A percentile compares a stretch with the other conserved stretches of the same genome.
Conservation (phyloP, 495 filamentous ascomycete species). For the Daldinia caldariorum region DNA sequence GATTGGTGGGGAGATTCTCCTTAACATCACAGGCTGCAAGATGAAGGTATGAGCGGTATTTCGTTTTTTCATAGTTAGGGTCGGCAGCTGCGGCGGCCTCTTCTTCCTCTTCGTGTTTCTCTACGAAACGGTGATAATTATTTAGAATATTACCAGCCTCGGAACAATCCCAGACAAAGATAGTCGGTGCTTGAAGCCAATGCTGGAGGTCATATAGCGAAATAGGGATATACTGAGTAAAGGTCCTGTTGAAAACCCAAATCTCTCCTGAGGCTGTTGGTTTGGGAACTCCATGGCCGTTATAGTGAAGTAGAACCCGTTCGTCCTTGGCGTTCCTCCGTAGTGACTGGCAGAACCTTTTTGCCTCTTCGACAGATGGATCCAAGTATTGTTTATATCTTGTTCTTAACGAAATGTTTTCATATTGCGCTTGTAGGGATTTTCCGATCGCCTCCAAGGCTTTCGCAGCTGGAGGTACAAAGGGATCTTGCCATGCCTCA, state of each 20-base stretch:
- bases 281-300: constrained; percentile 97
- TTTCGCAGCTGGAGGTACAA: constrained; percentile 78
- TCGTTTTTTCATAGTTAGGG: constrained; percentile 74
- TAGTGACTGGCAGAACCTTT: constrained; percentile 90
- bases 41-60: constrained; percentile 78
- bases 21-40: constrained; percentile 88
- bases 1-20: constrained; percentile 97
- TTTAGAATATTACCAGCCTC: constrained; percentile 94
- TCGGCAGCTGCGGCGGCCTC: constrained; percentile 75
- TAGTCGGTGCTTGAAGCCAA: constrained; percentile 93
- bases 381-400: constrained; percentile 97
- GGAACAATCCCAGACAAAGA: constrained; percentile 98
- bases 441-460: constrained; percentile 95
- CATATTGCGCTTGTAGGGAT: constrained; percentile 92
- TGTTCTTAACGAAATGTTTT: constrained; percentile 90
- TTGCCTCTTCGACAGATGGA: constrained; percentile 95
- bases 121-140: constrained; percentile 92
- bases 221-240: constrained; percentile 98
- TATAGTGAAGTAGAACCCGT: constrained; percentile 95
- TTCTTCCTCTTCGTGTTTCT: constrained; percentile 91
- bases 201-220: constrained; percentile 94
- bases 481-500: constrained; percentile 97
- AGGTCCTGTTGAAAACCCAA: constrained; percentile 99
- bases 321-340: constrained; percentile 94
- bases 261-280: constrained; percentile 96